Evolutionary conservation across 2,329 filamentous ascomycete genomes (phyloP).

Genomic region (Emmonsiellopsis sp.): DNA sequence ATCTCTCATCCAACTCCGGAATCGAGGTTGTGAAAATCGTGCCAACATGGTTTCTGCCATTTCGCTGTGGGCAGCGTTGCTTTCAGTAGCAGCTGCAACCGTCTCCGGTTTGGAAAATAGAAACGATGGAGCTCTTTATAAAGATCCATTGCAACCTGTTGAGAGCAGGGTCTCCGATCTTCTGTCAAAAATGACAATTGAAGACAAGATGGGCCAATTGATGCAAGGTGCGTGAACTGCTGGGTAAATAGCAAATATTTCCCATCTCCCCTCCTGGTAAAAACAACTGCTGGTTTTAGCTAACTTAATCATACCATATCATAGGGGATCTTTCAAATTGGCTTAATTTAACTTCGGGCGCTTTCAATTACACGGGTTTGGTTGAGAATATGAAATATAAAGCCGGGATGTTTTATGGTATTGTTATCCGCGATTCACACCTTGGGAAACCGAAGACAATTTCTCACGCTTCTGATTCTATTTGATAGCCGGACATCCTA

Average conservation of each 20-base stretch:
- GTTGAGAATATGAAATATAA: slow-evolving; percentile 57
- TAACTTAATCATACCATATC: not conserved
- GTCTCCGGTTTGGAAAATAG: not conserved
- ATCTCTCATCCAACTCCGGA: no score
- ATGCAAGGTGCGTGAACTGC: slow-evolving; percentile 39
- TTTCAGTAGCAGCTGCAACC: not conserved
- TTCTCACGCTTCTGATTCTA: not conserved
- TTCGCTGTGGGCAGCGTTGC: not conserved
- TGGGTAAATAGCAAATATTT: not conserved
- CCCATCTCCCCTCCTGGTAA: not conserved
- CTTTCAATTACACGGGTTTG: slow-evolving; percentile 59
- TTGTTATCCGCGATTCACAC: not conserved
- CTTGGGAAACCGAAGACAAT: not conserved
- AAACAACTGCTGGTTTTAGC: not conserved
- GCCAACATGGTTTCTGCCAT: no score
- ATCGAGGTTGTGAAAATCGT: no score
- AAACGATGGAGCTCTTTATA: slow-evolving; percentile 39
- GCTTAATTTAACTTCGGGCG: slow-evolving; percentile 58
- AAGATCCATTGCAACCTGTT: slow-evolving; percentile 52
- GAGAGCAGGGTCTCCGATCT: slow-evolving; percentile 60
- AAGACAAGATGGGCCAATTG: slow-evolving; percentile 64
- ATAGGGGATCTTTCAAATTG: slow-evolving; percentile 59
- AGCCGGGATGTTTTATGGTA: slow-evolving; percentile 57
- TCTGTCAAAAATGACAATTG: slow-evolving; percentile 61
- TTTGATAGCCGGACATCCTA: slow-evolving; percentile 45